Evolutionary conservation across 2,329 filamentous ascomycete species (phyloP).

Genomic region (Sarocladiaceae sp.): DNA sequence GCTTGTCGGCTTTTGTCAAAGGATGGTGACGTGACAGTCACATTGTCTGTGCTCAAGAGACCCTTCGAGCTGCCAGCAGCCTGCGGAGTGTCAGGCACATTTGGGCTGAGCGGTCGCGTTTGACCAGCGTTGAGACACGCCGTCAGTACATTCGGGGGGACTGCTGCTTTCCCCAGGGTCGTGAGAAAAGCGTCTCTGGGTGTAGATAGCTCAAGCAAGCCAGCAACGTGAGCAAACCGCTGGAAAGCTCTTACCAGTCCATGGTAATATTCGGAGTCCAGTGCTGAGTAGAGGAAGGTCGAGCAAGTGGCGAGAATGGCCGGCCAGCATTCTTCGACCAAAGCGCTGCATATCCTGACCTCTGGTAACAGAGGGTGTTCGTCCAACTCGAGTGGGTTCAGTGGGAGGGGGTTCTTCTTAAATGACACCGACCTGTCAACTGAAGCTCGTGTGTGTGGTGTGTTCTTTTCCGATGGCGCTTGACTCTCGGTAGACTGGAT

Average conservation of each 20-base stretch:
- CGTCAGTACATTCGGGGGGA: constrained; percentile 71
- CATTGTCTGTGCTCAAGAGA: constrained; percentile 65
- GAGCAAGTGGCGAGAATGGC: constrained; percentile 92
- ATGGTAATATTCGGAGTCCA: constrained; percentile 93
- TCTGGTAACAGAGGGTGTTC: constrained; percentile 65
- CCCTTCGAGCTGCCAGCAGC: constrained; percentile 57
- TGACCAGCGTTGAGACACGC: constrained; percentile 49
- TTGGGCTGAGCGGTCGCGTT: constrained; percentile 33
- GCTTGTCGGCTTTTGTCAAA: constrained; percentile 53
- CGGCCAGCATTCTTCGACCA: constrained; percentile 92
- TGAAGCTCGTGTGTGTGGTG: constrained; percentile 18
- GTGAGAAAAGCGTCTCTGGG: constrained; percentile 93
- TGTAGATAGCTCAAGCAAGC: constrained; percentile 74
- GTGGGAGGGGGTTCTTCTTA: constrained; percentile 68
- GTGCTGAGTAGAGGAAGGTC: constrained; percentile 84
- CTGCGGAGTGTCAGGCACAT: neutral
- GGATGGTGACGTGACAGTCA: constrained; percentile 51
- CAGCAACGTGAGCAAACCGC: constrained; percentile 90
- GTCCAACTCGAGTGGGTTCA: constrained; percentile 74
- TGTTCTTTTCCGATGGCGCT: constrained; percentile 27
- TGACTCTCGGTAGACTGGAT: constrained; percentile 17
- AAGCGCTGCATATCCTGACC: constrained; percentile 69
- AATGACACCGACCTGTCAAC: constrained; percentile 58
- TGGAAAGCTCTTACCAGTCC: constrained; percentile 88
- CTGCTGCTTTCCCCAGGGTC: constrained; percentile 85